Evolutionary conservation across 176 grass and related monocot species (phyloP).

Genomic region (Lolium perenne): DNA sequence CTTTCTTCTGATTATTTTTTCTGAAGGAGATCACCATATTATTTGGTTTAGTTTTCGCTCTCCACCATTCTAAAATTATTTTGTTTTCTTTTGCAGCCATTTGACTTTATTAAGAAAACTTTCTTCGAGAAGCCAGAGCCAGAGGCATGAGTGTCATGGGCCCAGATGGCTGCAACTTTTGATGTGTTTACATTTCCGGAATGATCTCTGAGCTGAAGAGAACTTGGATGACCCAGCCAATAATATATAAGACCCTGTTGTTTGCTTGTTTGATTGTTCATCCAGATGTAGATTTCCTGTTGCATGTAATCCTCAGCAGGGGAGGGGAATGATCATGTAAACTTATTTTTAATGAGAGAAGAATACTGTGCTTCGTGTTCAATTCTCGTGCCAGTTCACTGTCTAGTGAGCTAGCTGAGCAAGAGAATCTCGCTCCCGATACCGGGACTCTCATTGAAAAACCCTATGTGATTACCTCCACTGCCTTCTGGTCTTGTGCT

Average conservation of each 20-base stretch:
- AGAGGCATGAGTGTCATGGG: constrained; percentile 53
- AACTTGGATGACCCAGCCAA: constrained; percentile 49
- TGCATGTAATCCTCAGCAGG: constrained; percentile 39
- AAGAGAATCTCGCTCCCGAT: background rate
- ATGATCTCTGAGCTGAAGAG: constrained; percentile 46
- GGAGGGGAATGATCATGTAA: constrained; percentile 31
- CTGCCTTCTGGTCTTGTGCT: too few species aligned
- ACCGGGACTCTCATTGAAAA: too few species aligned
- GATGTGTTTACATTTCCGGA: constrained; percentile 35
- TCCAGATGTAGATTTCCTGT: constrained; percentile 53
- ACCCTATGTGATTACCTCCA: too few species aligned
- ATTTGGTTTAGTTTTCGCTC: too few species aligned
- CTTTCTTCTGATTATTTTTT: too few species aligned
- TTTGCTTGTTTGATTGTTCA: constrained; percentile 47
- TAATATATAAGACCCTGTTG: constrained; percentile 49
- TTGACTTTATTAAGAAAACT: constrained; percentile 85
- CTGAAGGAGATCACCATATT: too few species aligned
- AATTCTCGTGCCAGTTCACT: background rate
- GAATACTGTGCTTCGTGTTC: constrained; percentile 29
- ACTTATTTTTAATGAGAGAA: constrained; percentile 32
- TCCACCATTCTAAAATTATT: constrained; percentile 11
- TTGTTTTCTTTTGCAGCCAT: constrained; percentile 58
- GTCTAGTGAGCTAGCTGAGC: background rate
- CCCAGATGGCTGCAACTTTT: constrained; percentile 31
- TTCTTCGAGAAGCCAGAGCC: constrained; percentile 74